Evolutionary conservation across 2,329 filamentous ascomycete species (phyloP), one percentile per base, ranked within the genome.

Genomic region (Aspergillus uvarum): DNA sequence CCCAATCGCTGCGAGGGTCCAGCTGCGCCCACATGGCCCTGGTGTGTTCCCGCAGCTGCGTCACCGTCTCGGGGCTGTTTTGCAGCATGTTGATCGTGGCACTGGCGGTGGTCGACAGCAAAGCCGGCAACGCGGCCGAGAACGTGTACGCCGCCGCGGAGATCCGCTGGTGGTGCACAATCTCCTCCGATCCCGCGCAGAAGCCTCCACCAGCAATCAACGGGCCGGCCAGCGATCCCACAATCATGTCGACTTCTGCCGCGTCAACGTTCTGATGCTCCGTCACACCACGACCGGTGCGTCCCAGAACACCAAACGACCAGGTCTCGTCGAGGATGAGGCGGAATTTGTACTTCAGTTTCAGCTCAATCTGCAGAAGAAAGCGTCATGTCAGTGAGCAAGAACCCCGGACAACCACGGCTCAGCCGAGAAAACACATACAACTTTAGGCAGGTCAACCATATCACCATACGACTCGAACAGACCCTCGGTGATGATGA

Each of bases 181-280:
- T 93, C 72, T 97, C 95, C 65, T 89, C 88, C 44, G 89, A 89
- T 19, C 93, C 94, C 16, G 94, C 93, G 74, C 95, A 99, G 81
- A 99, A 99, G 16, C 95, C 95, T 67, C 96, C 95, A 58, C 93
- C 94, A 10, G 91, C 92, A 72, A 94, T 95, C 42, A 99, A 83
- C 16, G 93, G 90, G 2, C 95, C 94, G 12, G 94, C 88, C 50
- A 99, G 86, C 38, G 92, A 96, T 48, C 96, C 95, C 55, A 98
- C 86, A 67, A 99, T 94, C 92, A 99, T 97, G 79, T 99, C 95
- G 53, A 99, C 88, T 72, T 96, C 90, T 10, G 89, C 87, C 0
- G 94, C 88, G 74, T 98, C 95, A 19, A 99, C 94, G 68, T 98
- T 96, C 73, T 98, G 95, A 5, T 94, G 91, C 80, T 99, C 96